A percentile compares a stretch with the other conserved stretches of the same genome.
phyloP scores from a whole-genome alignment of 2,329 filamentous ascomycete species.

The Fusarium nematophilum region DNA sequence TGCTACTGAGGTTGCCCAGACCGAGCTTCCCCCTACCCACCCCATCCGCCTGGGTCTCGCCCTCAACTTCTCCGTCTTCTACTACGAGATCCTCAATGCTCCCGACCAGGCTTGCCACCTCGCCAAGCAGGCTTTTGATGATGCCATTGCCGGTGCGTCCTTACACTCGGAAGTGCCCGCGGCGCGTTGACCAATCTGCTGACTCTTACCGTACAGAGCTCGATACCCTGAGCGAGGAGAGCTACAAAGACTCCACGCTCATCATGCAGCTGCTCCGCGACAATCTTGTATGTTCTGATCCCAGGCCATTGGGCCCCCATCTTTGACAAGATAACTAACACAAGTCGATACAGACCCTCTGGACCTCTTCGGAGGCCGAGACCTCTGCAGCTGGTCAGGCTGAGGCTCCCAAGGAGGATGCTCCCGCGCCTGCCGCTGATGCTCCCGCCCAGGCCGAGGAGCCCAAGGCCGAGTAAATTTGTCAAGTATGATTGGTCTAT shows the following conservation, averaged over 20 bases:
- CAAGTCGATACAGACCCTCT: conserved; percentile 79
- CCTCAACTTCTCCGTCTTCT: conserved; percentile 99
- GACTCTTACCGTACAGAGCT: conserved; percentile 71
- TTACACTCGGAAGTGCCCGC: not conserved
- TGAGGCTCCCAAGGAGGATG: conserved; percentile 59
- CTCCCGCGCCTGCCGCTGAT: conserved; percentile 66
- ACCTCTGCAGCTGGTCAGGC: conserved; percentile 69
- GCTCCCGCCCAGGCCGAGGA: conserved; percentile 69
- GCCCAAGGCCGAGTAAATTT: conserved; percentile 74
- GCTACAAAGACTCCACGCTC: conserved; percentile 98
- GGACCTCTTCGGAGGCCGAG: conserved; percentile 99
- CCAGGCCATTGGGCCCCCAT: no score
- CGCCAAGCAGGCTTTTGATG: conserved; percentile 98
- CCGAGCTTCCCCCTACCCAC: conserved; percentile 95
- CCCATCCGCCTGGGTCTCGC: conserved; percentile 97
- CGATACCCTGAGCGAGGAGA: conserved; percentile 96
- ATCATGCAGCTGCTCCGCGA: conserved; percentile 99
- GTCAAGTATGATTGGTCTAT: conserved; percentile 45
- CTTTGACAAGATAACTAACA: conserved; percentile 44
- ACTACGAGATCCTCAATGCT: conserved; percentile 99
- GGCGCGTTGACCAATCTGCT: not conserved
- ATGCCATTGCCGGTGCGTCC: conserved; percentile 82
- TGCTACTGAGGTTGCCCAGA: conserved; percentile 98
- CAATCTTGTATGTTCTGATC: conserved; percentile 78
- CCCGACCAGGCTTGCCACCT: conserved; percentile 98